phyloP scores from a whole-genome alignment of 805 yeast species.

The Wickerhamomyces canadensis region DNA sequence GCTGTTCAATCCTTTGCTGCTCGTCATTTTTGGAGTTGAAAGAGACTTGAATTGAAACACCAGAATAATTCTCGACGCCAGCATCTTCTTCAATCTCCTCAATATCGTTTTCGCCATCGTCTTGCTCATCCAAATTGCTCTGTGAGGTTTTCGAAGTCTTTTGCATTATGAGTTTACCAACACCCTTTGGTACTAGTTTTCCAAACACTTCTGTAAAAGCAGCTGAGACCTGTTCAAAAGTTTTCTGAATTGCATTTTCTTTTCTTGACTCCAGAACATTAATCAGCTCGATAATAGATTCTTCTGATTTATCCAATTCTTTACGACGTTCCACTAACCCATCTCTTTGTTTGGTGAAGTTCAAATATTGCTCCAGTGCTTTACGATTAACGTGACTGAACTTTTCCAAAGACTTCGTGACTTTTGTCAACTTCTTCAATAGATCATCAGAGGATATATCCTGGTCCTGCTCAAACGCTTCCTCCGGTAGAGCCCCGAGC shows the following conservation, averaged over 20 bases:
- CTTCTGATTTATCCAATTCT: conserved; percentile 66
- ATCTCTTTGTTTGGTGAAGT: conserved; percentile 67
- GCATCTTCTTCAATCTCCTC: conserved; percentile 3
- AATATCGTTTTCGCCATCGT: conserved; percentile 15
- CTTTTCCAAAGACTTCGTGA: conserved; percentile 52
- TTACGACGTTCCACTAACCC: conserved; percentile 57
- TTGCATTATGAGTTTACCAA: conserved; percentile 66
- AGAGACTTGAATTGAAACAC: conserved; percentile 83
- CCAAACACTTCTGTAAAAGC: conserved; percentile 74
- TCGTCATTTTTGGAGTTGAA: conserved; percentile 84
- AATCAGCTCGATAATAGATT: conserved; percentile 69
- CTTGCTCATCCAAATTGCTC: conserved; percentile 21
- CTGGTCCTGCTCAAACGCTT: conserved; percentile 54
- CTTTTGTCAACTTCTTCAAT: conserved; percentile 44
- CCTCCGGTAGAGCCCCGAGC: conserved; percentile 86
- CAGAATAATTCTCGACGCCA: conserved; percentile 56
- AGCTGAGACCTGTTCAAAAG: conserved; percentile 70
- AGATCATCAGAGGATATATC: conserved; percentile 45
- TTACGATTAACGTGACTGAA: conserved; percentile 81
- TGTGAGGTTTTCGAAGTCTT: conserved; percentile 8
- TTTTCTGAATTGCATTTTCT: conserved; percentile 71
- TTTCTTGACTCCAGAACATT: conserved; percentile 68
- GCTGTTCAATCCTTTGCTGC: conserved; percentile 81
- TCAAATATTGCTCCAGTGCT: conserved; percentile 77
- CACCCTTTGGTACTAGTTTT: conserved; percentile 77